Evolutionary conservation across 2,329 filamentous ascomycete species (phyloP).

Genomic region (Aspergillus amoenus): DNA sequence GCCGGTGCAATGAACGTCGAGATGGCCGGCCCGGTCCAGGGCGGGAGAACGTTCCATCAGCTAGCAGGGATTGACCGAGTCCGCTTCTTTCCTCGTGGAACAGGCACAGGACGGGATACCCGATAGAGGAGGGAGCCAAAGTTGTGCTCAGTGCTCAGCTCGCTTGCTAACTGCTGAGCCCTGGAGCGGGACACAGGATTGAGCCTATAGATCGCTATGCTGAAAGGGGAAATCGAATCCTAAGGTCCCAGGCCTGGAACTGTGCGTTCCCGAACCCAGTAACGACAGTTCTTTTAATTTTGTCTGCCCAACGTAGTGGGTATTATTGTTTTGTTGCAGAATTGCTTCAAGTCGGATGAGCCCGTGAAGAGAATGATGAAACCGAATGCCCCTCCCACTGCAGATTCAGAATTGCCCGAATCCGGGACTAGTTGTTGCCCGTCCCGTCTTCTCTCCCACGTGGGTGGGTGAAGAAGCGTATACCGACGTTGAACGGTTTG

Average conservation of each 20-base stretch:
- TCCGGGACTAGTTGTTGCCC: background rate
- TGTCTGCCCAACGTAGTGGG: background rate
- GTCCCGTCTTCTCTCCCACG: slow-evolving; percentile 14
- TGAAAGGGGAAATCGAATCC: slow-evolving; percentile 6
- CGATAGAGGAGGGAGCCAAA: background rate
- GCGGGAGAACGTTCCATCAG: slow-evolving; percentile 7
- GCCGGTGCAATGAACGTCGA: slow-evolving; percentile 4
- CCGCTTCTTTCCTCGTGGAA: slow-evolving; percentile 2
- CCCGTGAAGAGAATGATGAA: background rate
- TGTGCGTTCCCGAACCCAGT: background rate
- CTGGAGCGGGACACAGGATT: slow-evolving; percentile 3
- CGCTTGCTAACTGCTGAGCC: background rate
- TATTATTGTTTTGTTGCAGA: background rate
- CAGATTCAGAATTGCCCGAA: background rate
- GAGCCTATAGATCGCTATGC: slow-evolving; percentile 5
- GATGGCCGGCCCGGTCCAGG: slow-evolving; percentile 10
- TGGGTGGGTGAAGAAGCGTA: slow-evolving; percentile 6
- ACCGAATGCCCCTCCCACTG: no score
- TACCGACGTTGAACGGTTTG: background rate
- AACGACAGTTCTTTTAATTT: background rate
- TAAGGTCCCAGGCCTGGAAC: background rate
- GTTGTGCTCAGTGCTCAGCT: background rate
- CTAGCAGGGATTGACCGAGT: slow-evolving; percentile 8
- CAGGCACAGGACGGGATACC: slow-evolving; percentile 5
- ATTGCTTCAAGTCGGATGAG: background rate